These are phyloP conservation scores for Ascochyta koolunga DNA, from an alignment of 2,329 filamentous ascomycete species.

Conservation along the genomic window DNA sequence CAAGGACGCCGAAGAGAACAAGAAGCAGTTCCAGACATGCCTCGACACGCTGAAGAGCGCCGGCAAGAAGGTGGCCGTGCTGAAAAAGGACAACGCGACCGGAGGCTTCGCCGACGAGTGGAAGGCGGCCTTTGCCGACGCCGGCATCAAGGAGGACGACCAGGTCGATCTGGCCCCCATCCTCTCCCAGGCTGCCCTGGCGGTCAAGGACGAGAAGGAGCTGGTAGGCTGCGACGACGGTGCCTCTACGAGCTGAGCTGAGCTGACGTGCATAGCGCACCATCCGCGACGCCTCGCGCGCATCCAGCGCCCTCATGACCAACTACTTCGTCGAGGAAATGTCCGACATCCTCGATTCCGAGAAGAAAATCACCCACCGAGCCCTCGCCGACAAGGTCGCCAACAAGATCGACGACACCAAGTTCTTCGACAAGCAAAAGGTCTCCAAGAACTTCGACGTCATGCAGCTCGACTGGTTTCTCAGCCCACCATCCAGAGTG, in stretches of 20 bases:
- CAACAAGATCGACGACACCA: conserved; percentile 87
- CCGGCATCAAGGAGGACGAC: conserved; percentile 80
- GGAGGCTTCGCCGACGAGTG: conserved; percentile 96
- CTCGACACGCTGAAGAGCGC: conserved; percentile 84
- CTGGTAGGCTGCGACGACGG: conserved; percentile 57
- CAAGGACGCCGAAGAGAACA: conserved; percentile 90
- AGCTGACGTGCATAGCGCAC: conserved; percentile 62
- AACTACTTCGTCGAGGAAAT: conserved; percentile 98
- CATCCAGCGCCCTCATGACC: conserved; percentile 91
- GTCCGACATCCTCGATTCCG: conserved; percentile 92
- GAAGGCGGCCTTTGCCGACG: conserved; percentile 78
- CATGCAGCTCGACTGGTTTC: conserved; percentile 89
- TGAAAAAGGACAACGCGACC: conserved; percentile 81
- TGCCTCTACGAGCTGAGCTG: not conserved
- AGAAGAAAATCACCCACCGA: conserved; percentile 95
- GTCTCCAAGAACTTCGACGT: conserved; percentile 87
- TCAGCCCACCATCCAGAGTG: conserved; percentile 93
- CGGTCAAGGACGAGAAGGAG: conserved; percentile 94
- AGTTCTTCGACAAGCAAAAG: conserved; percentile 89
- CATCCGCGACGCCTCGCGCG: conserved; percentile 92
- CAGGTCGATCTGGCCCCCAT: conserved; percentile 85
- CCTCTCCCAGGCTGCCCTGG: conserved; percentile 81
- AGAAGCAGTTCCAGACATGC: conserved; percentile 85
- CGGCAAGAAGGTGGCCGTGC: conserved; percentile 87
- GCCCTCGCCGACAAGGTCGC: conserved; percentile 85